phyloP scores from a whole-genome alignment of 768 basidiomycete species.

The Aureoboletus auriporus region DNA sequence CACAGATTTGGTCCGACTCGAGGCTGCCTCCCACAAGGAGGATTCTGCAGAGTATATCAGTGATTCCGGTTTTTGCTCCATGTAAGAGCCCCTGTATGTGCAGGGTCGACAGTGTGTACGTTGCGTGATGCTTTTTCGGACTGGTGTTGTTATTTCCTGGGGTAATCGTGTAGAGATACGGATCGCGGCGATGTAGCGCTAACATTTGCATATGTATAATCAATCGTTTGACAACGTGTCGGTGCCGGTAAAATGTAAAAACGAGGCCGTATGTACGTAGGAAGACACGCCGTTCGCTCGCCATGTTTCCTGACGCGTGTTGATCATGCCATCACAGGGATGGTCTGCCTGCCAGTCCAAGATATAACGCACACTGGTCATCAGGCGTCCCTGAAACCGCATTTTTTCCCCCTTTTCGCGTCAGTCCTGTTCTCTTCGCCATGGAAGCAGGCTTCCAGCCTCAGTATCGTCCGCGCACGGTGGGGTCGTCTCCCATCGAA shows the following conservation, averaged over 20 bases:
- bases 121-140: background rate
- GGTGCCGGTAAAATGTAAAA: constrained; percentile 13
- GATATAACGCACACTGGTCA: constrained; percentile 26
- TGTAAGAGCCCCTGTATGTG: constrained; percentile 13
- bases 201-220: constrained; percentile 11
- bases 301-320: constrained; percentile 25
- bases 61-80: constrained; percentile 48
- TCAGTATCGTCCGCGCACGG: constrained; percentile 25
- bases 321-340: constrained; percentile 29
- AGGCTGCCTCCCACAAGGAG: constrained; percentile 40
- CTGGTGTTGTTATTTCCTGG: constrained; percentile 3
- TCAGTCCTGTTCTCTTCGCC: background rate
- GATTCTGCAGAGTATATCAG: constrained; percentile 40
- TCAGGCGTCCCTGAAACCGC: constrained; percentile 15
- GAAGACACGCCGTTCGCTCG: constrained; percentile 17
- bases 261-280: constrained; percentile 29
- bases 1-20: constrained; percentile 46
- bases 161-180: constrained; percentile 5
- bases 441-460: constrained; percentile 30
- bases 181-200: constrained; percentile 15
- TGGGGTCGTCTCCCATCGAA: constrained; percentile 18
- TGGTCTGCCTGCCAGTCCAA: constrained; percentile 21
- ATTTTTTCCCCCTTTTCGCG: background rate
- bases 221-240: constrained; percentile 24
- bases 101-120: constrained; percentile 6